Evolutionary conservation across 2,329 filamentous ascomycete genomes (phyloP), one percentile per base, ranked within the genome.

Genomic region (Akanthomyces lecanii): DNA sequence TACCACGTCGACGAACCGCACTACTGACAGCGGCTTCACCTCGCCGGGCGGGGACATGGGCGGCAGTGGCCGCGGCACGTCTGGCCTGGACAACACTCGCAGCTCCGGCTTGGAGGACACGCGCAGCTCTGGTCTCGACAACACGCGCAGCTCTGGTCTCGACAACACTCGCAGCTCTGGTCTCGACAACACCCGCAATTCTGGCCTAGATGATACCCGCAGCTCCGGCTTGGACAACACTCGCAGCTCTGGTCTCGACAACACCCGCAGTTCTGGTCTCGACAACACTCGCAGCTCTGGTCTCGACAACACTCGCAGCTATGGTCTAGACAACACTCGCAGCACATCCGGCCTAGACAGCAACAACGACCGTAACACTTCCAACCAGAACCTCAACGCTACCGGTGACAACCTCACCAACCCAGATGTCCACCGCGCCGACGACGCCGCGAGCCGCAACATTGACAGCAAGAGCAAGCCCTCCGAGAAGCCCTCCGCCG

Each of bases 401-500:
- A 33, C 25, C 28, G n/a, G 28, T 36, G 14, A 42, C 23, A 55
- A 42, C 50, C 50, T 52, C 10, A 16, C 52, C 23, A 30, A 11
- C 23, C 56, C 50, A 30, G 16, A 42, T 12, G 3, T 53, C 38
- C 8, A 54, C 50, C 30, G 28, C 36, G 6, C 23, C 16, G 30
- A 21, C 42, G 21, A 57, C 11, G 40, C 28, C 5, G 23, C 40
- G 5, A 7, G 21, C 44, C 10, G 14, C n/a, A 45, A 45, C 11
- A 33, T 44, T 36, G 47, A 44, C 48, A 45, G 33, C 58, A 48
- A 53, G 47, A 61, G 50, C 58, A 52, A 52, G 18, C 38, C 48
- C 50, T 61, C 59, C 30, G 45, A 61, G 28, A 10, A 25, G 18
- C 59, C 62, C 45, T 38, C 72, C 63, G 71, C 71, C 54, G 69